These are phyloP conservation scores for Cercospora sp. DNA, from an alignment of 2,329 filamentous ascomycete species.

Conservation along the genomic window DNA sequence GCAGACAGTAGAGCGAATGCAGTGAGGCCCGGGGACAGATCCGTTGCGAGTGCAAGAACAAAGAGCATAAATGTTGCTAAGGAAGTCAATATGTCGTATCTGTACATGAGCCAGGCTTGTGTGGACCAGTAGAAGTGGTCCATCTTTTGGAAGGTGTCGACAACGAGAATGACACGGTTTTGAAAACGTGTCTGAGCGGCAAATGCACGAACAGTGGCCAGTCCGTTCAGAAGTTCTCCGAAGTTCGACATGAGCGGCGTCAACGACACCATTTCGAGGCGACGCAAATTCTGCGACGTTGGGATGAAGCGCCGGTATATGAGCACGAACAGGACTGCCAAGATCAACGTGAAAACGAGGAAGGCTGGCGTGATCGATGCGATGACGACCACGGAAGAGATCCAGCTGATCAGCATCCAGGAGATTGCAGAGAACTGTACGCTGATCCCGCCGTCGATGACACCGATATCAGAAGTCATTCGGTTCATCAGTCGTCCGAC, in stretches of 20 bases:
- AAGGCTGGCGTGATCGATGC: slow-evolving; percentile 76
- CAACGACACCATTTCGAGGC: slow-evolving; percentile 85
- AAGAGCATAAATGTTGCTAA: slow-evolving; percentile 73
- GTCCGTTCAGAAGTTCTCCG: slow-evolving; percentile 78
- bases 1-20: slow-evolving; percentile 81
- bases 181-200: slow-evolving; percentile 77
- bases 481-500: slow-evolving; percentile 90
- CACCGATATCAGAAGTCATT: slow-evolving; percentile 85
- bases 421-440: slow-evolving; percentile 69
- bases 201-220: slow-evolving; percentile 85
- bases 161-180: slow-evolving; percentile 73
- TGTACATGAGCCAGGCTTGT: slow-evolving; percentile 79
- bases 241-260: slow-evolving; percentile 92
- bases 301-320: slow-evolving; percentile 79
- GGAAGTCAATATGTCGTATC: slow-evolving; percentile 72
- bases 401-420: slow-evolving; percentile 69
- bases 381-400: slow-evolving; percentile 74
- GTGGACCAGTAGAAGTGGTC: slow-evolving; percentile 93
- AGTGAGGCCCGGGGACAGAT: slow-evolving; percentile 74
- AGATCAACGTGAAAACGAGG: slow-evolving; percentile 66
- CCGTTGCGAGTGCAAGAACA: slow-evolving; percentile 69
- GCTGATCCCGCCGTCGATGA: slow-evolving; percentile 83
- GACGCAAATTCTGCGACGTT: slow-evolving; percentile 76
- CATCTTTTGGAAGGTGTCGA: slow-evolving; percentile 89
- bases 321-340: slow-evolving; percentile 68